A percentile compares a stretch with the other conserved stretches of the same genome.
phyloP scores from a whole-genome alignment of 2,329 filamentous ascomycete genomes.

The Fusarium sarcochroum region DNA sequence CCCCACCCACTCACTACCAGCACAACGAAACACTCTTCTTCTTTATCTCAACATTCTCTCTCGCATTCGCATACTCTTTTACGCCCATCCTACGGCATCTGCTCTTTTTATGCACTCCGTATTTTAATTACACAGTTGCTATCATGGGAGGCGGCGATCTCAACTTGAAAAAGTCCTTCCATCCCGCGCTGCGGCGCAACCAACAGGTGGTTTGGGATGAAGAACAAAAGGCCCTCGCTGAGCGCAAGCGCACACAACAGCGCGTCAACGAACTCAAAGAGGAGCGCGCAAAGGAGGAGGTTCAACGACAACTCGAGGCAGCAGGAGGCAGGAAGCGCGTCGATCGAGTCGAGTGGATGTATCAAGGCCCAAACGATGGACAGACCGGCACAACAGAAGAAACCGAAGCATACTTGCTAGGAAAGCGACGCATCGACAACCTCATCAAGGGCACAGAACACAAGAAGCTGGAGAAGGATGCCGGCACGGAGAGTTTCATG shows the following conservation, averaged over 20 bases:
- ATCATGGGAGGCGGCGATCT: constrained; percentile 95
- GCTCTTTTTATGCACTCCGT: constrained; percentile 4
- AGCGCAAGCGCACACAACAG: constrained; percentile 93
- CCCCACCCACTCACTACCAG: constrained; percentile 14
- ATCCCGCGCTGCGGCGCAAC: constrained; percentile 91
- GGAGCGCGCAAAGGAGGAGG: constrained; percentile 91
- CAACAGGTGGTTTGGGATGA: constrained; percentile 92
- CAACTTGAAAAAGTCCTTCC: constrained; percentile 96
- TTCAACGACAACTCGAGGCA: constrained; percentile 89
- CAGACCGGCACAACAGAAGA: constrained; percentile 86
- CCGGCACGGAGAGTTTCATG: constrained; percentile 71
- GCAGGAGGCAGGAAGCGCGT: constrained; percentile 85
- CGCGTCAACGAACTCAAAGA: constrained; percentile 94
- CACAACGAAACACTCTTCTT: constrained; percentile 5
- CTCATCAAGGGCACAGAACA: constrained; percentile 83
- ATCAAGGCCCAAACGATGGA: constrained; percentile 85
- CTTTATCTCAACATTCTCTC: background rate
- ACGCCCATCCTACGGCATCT: constrained; percentile 19
- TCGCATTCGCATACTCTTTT: constrained; percentile 20
- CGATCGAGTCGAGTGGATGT: constrained; percentile 98
- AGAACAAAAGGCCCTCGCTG: constrained; percentile 91
- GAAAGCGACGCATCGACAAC: constrained; percentile 91
- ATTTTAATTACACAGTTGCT: constrained; percentile 35
- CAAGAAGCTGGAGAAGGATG: constrained; percentile 84
- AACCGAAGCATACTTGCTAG: constrained; percentile 92